A percentile compares a stretch with the other conserved stretches of the same genome.
These are phyloP conservation scores for Termitomyces sp. DNA, from an alignment of 768 basidiomycete species.

Conservation along the genomic window DNA sequence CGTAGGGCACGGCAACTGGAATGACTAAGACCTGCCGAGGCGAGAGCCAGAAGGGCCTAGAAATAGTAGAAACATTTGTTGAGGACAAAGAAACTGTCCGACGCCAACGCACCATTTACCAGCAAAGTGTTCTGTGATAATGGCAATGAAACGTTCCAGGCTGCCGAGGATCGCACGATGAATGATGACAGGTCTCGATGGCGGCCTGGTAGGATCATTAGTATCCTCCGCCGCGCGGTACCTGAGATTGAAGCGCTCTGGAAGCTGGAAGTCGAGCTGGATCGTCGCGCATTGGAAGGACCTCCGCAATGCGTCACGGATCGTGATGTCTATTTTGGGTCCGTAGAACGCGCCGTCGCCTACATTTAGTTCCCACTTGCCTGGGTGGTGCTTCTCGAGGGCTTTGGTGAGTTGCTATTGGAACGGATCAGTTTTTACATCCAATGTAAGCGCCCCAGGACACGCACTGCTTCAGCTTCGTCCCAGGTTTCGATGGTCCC, in stretches of 20 bases:
- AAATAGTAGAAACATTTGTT: not conserved
- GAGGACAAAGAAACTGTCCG: not conserved
- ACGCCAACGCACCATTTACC: slow-evolving; percentile 79
- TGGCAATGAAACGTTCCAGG: slow-evolving; percentile 93
- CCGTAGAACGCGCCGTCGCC: slow-evolving; percentile 99
- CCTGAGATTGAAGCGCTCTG: slow-evolving; percentile 91
- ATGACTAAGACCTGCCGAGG: slow-evolving; percentile 96
- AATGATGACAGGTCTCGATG: slow-evolving; percentile 90
- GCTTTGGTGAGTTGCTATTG: slow-evolving; percentile 75
- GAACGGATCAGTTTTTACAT: not conserved
- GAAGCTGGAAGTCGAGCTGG: slow-evolving; percentile 98
- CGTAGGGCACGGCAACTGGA: slow-evolving; percentile 86
- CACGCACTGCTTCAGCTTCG: slow-evolving; percentile 69
- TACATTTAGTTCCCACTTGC: slow-evolving; percentile 88
- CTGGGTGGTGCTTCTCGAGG: slow-evolving; percentile 81
- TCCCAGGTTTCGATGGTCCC: slow-evolving; percentile 91
- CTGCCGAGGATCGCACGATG: slow-evolving; percentile 95
- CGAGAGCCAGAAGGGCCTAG: slow-evolving; percentile 96
- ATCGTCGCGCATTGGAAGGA: slow-evolving; percentile 99
- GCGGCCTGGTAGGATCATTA: slow-evolving; percentile 46
- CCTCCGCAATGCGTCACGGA: slow-evolving; percentile 85
- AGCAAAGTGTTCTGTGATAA: slow-evolving; percentile 94
- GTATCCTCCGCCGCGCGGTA: slow-evolving; percentile 79
- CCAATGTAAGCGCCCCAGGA: not conserved
- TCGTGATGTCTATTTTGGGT: slow-evolving; percentile 97